These are phyloP conservation scores for Calonectria crousiana DNA, from an alignment of 2,329 filamentous ascomycete species.

Conservation along the genomic window DNA sequence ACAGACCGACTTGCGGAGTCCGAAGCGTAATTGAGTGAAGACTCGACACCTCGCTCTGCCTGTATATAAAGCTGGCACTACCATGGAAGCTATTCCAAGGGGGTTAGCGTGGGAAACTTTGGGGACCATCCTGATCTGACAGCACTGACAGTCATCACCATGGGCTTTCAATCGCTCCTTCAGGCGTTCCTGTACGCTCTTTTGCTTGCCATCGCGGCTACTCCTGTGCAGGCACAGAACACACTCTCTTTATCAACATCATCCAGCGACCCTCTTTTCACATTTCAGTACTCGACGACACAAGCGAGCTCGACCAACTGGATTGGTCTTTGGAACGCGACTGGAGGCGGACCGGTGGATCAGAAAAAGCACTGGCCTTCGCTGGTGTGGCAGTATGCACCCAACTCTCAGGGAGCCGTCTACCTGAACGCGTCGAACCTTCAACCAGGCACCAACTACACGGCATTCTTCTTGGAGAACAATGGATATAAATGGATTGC, in stretches of 20 bases:
- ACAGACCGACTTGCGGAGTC: neutral
- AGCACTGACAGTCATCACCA: neutral
- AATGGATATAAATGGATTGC: constrained; percentile 53
- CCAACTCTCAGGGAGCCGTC: constrained; percentile 42
- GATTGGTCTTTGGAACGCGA: constrained; percentile 52
- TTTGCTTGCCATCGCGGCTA: neutral
- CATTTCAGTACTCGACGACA: constrained; percentile 51
- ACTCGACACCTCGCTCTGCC: too few relatives aligned
- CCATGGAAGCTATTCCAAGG: neutral
- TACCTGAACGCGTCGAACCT: constrained; percentile 41
- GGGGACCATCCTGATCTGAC: neutral
- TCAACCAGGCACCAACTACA: constrained; percentile 46
- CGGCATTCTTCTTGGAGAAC: constrained; percentile 51
- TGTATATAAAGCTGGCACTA: neutral
- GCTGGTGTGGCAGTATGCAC: constrained; percentile 51
- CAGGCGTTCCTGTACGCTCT: neutral
- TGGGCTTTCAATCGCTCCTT: neutral
- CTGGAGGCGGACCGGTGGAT: constrained; percentile 51
- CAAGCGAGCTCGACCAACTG: constrained; percentile 49
- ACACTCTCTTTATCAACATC: neutral
- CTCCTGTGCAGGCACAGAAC: neutral
- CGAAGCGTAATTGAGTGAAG: too few relatives aligned
- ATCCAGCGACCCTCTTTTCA: constrained; percentile 32
- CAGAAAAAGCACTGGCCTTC: constrained; percentile 45
- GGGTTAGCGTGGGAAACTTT: neutral